These are phyloP conservation scores for Alternaria rosae DNA, from an alignment of 2,329 filamentous ascomycete genomes.

Conservation along the genomic window DNA sequence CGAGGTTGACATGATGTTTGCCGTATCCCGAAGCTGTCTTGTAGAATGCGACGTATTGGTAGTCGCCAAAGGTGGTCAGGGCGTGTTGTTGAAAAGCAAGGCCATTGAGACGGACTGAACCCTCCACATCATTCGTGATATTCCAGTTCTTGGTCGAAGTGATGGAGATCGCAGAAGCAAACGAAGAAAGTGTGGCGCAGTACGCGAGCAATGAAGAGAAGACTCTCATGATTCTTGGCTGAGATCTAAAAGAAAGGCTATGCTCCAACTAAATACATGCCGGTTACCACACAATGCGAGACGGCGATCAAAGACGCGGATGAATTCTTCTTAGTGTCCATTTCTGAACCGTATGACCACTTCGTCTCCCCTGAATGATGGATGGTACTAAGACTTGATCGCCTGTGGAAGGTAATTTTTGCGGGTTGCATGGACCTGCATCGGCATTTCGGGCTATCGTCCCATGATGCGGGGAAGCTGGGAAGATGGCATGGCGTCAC, in stretches of 20 bases:
- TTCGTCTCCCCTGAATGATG: neutral
- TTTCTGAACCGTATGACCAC: neutral
- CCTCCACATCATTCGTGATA: constrained; percentile 44
- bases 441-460: constrained; percentile 26
- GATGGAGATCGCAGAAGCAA: constrained; percentile 33
- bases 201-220: constrained; percentile 14
- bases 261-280: constrained; percentile 3
- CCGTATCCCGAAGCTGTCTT: constrained; percentile 42
- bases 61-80: constrained; percentile 57
- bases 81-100: constrained; percentile 60
- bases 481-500: constrained; percentile 2
- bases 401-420: neutral
- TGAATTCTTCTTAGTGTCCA: neutral
- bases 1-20: constrained; percentile 55
- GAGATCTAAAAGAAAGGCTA: neutral
- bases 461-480: constrained; percentile 19
- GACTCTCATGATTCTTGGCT: constrained; percentile 25
- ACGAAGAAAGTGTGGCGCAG: constrained; percentile 19
- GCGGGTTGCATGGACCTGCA: constrained; percentile 10
- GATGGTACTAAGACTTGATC: neutral
- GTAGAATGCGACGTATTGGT: constrained; percentile 61
- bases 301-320: neutral
- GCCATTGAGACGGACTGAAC: constrained; percentile 54
- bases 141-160: constrained; percentile 38
- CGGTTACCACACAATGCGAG: neutral